These are phyloP conservation scores for Alopecurus myosuroides DNA, from an alignment of 176 grass and related monocot genomes.

Conservation along the genomic window DNA sequence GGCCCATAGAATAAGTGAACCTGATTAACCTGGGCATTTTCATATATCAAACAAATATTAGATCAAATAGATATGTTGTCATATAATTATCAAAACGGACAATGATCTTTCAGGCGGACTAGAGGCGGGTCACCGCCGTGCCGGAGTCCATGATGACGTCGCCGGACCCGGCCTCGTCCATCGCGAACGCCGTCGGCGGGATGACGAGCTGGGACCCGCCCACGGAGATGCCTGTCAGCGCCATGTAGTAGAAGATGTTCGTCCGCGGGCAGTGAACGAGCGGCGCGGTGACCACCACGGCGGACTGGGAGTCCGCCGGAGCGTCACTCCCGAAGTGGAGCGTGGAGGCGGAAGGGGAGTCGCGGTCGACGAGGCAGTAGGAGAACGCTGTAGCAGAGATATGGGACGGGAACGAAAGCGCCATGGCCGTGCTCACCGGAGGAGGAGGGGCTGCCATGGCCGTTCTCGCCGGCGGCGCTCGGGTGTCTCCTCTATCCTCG, in stretches of 20 bases:
- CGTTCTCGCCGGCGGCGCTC: too few relatives aligned
- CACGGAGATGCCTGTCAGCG: slow-evolving; percentile 51
- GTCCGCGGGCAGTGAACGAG: slow-evolving; percentile 49
- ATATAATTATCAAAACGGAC: too few relatives aligned
- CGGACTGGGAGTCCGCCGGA: not conserved
- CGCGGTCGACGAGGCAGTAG: slow-evolving; percentile 96
- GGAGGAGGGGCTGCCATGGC: too few relatives aligned
- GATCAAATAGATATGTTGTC: too few relatives aligned
- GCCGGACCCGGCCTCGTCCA: slow-evolving; percentile 56
- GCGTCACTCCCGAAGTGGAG: slow-evolving; percentile 38
- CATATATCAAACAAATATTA: too few relatives aligned
- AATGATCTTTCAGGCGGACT: too few relatives aligned
- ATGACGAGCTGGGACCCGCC: slow-evolving; percentile 56
- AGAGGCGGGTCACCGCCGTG: slow-evolving; percentile 64
- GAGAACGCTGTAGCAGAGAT: slow-evolving; percentile 69
- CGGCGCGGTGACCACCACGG: slow-evolving; percentile 46
- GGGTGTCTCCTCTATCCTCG: too few relatives aligned
- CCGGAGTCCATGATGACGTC: slow-evolving; percentile 97
- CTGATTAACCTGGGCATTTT: too few relatives aligned
- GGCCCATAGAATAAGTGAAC: too few relatives aligned
- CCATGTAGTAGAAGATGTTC: slow-evolving; percentile 83
- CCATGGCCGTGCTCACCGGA: too few relatives aligned
- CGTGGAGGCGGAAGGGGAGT: slow-evolving; percentile 71
- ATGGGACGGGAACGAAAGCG: slow-evolving; percentile 90
- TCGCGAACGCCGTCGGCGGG: slow-evolving; percentile 42